phyloP scores from a whole-genome alignment of 768 basidiomycete genomes.

The Kwoniella europaea region DNA sequence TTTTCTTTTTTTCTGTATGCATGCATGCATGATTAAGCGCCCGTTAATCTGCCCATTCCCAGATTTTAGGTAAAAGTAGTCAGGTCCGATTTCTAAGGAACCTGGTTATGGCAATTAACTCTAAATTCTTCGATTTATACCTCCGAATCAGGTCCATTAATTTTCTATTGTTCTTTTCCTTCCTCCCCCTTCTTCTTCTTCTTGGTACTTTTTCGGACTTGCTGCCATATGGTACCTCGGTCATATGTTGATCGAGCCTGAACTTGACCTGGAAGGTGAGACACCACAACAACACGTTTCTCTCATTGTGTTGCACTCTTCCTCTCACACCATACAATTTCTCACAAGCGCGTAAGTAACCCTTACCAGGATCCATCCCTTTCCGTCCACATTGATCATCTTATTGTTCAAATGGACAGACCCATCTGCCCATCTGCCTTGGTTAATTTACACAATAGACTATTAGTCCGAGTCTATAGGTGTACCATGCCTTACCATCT shows the following conservation, averaged over 20 bases:
- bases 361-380: background rate
- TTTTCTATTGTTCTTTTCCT: background rate
- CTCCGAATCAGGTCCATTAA: background rate
- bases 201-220: background rate
- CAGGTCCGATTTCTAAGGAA: background rate
- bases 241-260: background rate
- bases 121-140: background rate
- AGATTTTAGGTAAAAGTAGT: background rate
- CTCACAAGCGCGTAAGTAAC: background rate
- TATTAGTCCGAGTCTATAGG: background rate
- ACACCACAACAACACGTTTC: background rate
- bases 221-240: background rate
- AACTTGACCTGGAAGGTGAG: background rate
- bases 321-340: background rate
- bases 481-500: background rate
- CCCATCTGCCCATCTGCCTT: background rate
- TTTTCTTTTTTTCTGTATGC: background rate
- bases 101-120: constrained; percentile 4
- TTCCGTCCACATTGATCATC: background rate
- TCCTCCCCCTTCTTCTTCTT: background rate
- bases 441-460: background rate
- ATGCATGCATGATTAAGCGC: background rate
- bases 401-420: background rate
- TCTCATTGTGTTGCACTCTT: background rate
- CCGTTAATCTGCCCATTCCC: background rate